Percentiles rank a stretch among this genome's conserved stretches.
phyloP scores from a whole-genome alignment of 768 basidiomycete species.

The Suillus bovinus region DNA sequence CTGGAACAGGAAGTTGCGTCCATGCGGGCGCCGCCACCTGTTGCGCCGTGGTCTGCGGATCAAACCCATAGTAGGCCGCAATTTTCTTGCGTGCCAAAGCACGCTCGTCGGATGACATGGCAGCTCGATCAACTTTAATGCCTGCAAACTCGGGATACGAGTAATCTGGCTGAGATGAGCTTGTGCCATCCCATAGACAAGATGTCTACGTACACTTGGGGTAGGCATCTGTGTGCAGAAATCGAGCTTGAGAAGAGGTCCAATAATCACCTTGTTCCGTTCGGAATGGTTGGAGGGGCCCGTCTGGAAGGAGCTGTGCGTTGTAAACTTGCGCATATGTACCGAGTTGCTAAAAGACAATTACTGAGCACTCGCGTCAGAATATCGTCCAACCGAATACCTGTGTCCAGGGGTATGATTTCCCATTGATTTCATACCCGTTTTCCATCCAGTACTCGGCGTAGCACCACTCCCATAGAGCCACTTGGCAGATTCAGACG shows the following conservation, averaged over 20 bases:
- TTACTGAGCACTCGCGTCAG: not conserved
- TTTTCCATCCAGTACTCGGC: conserved; percentile 28
- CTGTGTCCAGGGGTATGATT: conserved; percentile 20
- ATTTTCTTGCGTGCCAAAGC: conserved; percentile 24
- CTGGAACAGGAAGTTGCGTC: conserved; percentile 21
- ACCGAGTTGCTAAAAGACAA: conserved; percentile 16
- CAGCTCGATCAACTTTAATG: conserved; percentile 24
- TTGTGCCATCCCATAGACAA: not conserved
- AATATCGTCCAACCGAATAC: conserved; percentile 11
- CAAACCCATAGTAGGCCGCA: conserved; percentile 24
- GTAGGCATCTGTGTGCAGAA: conserved; percentile 18
- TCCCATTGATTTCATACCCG: conserved; percentile 17
- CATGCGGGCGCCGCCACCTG: conserved; percentile 11
- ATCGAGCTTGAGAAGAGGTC: conserved; percentile 26
- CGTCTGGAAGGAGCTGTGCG: conserved; percentile 17
- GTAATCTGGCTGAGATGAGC: conserved; percentile 20
- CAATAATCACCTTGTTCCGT: conserved; percentile 25
- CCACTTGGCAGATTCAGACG: conserved; percentile 15
- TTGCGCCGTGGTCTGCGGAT: conserved; percentile 18
- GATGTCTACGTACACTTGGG: conserved; percentile 21
- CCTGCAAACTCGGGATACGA: conserved; percentile 28
- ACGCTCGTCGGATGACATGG: conserved; percentile 16
- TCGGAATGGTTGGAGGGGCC: conserved; percentile 26
- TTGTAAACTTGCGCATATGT: conserved; percentile 23
- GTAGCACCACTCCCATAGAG: conserved; percentile 33